Base-by-base conservation (phyloP, 1,139 yeast genomes). In the Blastobotrys ciferrii region DNA sequence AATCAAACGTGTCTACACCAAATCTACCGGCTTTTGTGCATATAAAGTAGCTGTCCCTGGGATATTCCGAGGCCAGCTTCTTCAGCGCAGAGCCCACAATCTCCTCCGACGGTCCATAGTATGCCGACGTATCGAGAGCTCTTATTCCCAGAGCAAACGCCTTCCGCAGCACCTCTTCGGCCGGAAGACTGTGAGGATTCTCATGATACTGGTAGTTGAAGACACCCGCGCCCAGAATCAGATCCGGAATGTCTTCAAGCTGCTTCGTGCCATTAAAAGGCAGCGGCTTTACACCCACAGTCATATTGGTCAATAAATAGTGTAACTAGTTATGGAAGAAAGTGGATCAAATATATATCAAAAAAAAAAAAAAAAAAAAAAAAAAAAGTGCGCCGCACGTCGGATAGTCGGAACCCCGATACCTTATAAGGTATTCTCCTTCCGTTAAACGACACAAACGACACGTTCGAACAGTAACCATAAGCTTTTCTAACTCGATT, bases 81-180 rank as follows among this genome's bases (percentile, higher is more conserved):
- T 63, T 59, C 53, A 91, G 68, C 0, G 91, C 92, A 7, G 72
- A 56, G 0, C 98, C 98, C 2, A 87, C 66, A 20, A 89, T 62
- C 31, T 69, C 74, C 62, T 91, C 98, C 3, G 95, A 86, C 0
- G 89, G 89, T 0, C 97, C 98, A 62, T 91, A 91, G 67, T 87
- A 91, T 1, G 97, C 96, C 0, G 96, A 85, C 0, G 96, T 88
- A 63, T 92, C 98, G 38, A 91, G 71, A 1, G 95, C 94, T 45
- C 77, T 76, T 52, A 87, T 71, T 0, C 96, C 97, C 20, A 73
- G 65, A 18, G 71, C 68, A 58, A 88, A 83, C 0, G 92, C 95
- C 15, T 67, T 61, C 43, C 70, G 65, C 20, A 91, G 62, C 47
- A 91, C 77, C 0, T 76, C 80, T 3, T 69, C 71, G 11, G 82